Conservation (phyloP, 2,329 filamentous ascomycete genomes). For the Pleomassaria siparia region DNA sequence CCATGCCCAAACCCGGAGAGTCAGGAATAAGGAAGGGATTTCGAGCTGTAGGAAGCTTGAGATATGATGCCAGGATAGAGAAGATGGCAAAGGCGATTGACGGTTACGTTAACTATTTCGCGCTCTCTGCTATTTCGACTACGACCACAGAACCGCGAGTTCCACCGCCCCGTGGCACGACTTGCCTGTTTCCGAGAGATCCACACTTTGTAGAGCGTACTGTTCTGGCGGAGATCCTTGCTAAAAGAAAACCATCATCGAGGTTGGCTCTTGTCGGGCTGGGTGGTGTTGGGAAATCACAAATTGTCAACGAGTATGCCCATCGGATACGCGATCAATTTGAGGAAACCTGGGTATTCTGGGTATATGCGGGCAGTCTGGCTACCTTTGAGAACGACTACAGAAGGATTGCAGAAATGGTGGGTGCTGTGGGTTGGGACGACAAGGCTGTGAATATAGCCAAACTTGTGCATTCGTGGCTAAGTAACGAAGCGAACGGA, state of each 20-base stretch:
- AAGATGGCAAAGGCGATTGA: slow-evolving; percentile 9
- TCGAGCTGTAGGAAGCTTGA: slow-evolving; percentile 14
- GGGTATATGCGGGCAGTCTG: slow-evolving; percentile 27
- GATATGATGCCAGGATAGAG: slow-evolving; percentile 14
- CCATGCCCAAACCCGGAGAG: slow-evolving; percentile 8
- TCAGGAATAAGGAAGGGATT: slow-evolving; percentile 7
- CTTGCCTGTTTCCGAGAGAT: slow-evolving; percentile 7
- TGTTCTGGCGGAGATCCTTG: slow-evolving; percentile 2
- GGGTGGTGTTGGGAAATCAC: slow-evolving; percentile 17
- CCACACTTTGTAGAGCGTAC: slow-evolving; percentile 10
- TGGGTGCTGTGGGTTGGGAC: slow-evolving; percentile 25
- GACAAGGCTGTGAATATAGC: slow-evolving; percentile 24
- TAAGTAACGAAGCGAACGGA: slow-evolving; percentile 22
- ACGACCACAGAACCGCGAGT: background rate
- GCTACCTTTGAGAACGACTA: slow-evolving; percentile 27
- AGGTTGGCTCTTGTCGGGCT: slow-evolving; percentile 10
- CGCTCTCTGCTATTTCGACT: background rate
- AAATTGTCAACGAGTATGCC: slow-evolving; percentile 25
- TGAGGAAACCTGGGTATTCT: slow-evolving; percentile 30
- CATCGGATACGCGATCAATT: slow-evolving; percentile 20
- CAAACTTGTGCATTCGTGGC: slow-evolving; percentile 24
- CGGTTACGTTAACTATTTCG: slow-evolving; percentile 9
- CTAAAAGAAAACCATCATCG: slow-evolving; percentile 1
- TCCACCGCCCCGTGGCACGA: slow-evolving; percentile 6
- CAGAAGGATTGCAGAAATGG: slow-evolving; percentile 26